Evolutionary conservation across 345 rosid genomes (phyloP).

Genomic region (Eucalyptus rudis): DNA sequence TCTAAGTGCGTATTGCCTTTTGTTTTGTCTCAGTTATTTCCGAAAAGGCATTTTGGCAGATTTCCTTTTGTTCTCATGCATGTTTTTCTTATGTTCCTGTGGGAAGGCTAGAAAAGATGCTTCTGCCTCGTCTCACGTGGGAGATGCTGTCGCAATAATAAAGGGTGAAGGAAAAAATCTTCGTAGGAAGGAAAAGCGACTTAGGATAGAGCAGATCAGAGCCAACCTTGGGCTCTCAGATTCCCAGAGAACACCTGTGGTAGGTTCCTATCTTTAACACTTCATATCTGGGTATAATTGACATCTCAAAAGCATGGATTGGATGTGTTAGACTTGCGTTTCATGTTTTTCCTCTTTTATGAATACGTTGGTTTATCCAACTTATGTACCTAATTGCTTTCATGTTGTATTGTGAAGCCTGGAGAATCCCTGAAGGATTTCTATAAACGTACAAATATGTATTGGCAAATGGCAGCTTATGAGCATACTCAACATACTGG

Average conservation of each 20-base stretch:
- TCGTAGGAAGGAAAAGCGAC: constrained; percentile 82
- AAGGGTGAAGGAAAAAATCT: constrained; percentile 70
- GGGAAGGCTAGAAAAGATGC: background rate
- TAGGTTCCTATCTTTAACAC: constrained; percentile 1
- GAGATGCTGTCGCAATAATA: constrained; percentile 83
- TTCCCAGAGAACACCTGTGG: constrained; percentile 91
- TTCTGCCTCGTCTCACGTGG: constrained; percentile 18
- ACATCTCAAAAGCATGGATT: background rate
- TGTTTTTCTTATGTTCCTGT: background rate
- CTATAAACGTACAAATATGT: constrained; percentile 79
- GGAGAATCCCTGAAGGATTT: constrained; percentile 92
- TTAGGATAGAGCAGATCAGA: constrained; percentile 91
- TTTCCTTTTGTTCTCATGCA: background rate
- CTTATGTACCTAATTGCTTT: background rate
- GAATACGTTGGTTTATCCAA: background rate
- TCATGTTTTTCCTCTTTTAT: background rate
- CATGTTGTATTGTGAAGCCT: constrained; percentile 35
- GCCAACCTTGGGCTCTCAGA: constrained; percentile 94
- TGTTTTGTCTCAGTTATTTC: background rate
- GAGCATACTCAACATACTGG: constrained; percentile 99
- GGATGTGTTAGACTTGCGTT: background rate
- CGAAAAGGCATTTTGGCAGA: background rate
- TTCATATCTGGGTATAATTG: background rate
- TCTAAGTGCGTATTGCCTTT: background rate
- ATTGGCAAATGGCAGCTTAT: constrained; percentile 99